A percentile compares a stretch with the other conserved stretches of the same genome.
phyloP scores from a whole-genome alignment of 441 rosid species.

The Brassica hybrid region DNA sequence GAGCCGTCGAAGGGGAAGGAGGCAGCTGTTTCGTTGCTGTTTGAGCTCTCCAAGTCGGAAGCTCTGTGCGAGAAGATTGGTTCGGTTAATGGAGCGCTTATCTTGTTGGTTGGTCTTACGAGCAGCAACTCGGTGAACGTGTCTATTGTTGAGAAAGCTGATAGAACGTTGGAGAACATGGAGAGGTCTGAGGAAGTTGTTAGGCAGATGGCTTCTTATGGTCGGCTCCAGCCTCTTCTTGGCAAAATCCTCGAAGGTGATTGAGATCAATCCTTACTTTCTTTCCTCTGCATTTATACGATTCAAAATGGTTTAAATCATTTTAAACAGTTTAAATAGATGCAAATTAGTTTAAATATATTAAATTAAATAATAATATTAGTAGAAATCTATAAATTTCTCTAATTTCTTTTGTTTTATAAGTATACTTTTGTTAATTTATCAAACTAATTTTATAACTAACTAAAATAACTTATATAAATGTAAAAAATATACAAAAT shows the following conservation, averaged over 20 bases:
- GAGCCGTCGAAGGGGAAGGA: conserved; percentile 92
- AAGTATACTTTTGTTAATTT: too few relatives aligned
- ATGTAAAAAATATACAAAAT: too few relatives aligned
- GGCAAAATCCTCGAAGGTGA: conserved; percentile 86
- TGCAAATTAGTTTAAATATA: too few relatives aligned
- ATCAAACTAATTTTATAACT: too few relatives aligned
- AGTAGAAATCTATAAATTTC: too few relatives aligned
- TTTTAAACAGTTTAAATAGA: too few relatives aligned
- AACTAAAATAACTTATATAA: too few relatives aligned
- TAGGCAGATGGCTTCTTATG: conserved; percentile 91
- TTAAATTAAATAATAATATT: too few relatives aligned
- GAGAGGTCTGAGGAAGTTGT: conserved; percentile 84
- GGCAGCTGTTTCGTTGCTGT: conserved; percentile 88
- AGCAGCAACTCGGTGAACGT: conserved; percentile 86
- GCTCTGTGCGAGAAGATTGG: conserved; percentile 95
- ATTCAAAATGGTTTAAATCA: too few relatives aligned
- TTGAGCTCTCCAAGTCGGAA: conserved; percentile 92
- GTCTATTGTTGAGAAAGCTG: conserved; percentile 86
- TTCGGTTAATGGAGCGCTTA: conserved; percentile 90
- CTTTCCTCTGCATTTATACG: too few relatives aligned
- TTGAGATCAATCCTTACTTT: conserved; percentile 11
- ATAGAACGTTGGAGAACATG: conserved; percentile 82
- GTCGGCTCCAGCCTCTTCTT: conserved; percentile 91
- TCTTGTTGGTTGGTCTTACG: conserved; percentile 89
- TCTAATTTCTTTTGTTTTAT: too few relatives aligned